Base-by-base conservation (phyloP, 768 basidiomycete species). In the Butyriboletus loyo region DNA sequence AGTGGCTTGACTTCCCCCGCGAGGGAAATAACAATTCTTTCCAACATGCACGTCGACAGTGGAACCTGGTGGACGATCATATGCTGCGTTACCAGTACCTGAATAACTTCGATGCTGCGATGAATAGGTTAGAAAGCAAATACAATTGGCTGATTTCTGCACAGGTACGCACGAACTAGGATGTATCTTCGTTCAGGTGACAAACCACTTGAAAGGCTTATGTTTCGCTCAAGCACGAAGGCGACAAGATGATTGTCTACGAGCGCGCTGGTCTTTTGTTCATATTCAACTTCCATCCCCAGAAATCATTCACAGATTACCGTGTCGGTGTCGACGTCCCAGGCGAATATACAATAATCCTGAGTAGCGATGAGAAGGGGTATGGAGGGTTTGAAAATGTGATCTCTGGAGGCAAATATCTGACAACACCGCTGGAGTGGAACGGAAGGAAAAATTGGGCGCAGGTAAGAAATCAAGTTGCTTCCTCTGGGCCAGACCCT, bases 1-100 rank as follows among this genome's bases (percentile, higher is more conserved):
- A 92, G 85, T 99, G 97, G 97, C 92, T 99, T 62, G 97, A 99
- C 72, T 99, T 99, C 74, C 97, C 97, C 37, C 89, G 97, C 28
- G 91, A 84, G 61, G 97, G 97, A 19, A 99, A 99, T 66, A 81
- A 83, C 67, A 91, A 93, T 71, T 97, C 94, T 13, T 99, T 94
- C 82, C 90, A 97, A 60, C 90, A 99, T 66, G 95, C 97, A 21
- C 86, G 97, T 36, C 84, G 97, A 24, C 97, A 98, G 64, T 99
- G 94, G 90, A 95, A 94, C 66, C 77, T 98, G 31, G 85, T 91
- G 44, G 96, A 97, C 66, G 93, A 99, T 65, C 59, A 61, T 0
- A 56, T 90, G 36, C 76, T 98, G 54, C 86, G 97, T n/a, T 99
- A 99, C 77, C 85, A 75, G 70, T 98, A 92, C 72, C 77, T 99